Conservation (phyloP, 352 stramenopile species). For the Globisporangium apiculatum region DNA sequence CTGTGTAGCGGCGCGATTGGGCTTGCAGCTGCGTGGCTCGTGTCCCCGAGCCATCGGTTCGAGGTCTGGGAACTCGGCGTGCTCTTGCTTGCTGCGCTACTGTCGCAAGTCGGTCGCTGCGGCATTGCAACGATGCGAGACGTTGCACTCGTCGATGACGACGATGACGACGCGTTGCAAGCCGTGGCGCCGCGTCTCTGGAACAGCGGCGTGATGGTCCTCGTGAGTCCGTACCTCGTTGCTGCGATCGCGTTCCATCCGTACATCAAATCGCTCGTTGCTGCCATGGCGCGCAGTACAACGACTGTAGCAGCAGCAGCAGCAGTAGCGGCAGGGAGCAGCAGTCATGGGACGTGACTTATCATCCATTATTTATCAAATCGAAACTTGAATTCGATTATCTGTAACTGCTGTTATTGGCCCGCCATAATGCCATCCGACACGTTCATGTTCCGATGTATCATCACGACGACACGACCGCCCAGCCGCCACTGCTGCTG, state of each 20-base stretch:
- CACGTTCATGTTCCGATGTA: too few relatives aligned
- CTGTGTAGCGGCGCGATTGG: slow-evolving; percentile 11
- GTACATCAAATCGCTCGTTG: slow-evolving; percentile 46
- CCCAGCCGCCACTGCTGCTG: slow-evolving; percentile 7
- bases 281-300: neutral
- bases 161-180: slow-evolving; percentile 12
- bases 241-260: slow-evolving; percentile 56
- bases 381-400: too few relatives aligned
- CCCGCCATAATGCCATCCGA: neutral
- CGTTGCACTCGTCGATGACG: slow-evolving; percentile 20
- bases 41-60: slow-evolving; percentile 10
- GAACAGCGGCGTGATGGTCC: slow-evolving; percentile 47
- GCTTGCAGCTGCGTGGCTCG: slow-evolving; percentile 19
- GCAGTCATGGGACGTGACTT: neutral
- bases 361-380: neutral
- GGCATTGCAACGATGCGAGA: slow-evolving; percentile 33
- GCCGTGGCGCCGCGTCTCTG: slow-evolving; percentile 13
- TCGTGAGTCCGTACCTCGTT: slow-evolving; percentile 51
- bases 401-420: too few relatives aligned
- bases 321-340: neutral
- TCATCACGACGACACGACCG: slow-evolving; percentile 9
- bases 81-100: slow-evolving; percentile 20
- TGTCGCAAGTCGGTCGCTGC: slow-evolving; percentile 30
- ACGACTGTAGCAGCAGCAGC: neutral
- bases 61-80: slow-evolving; percentile 28